Base-by-base conservation (phyloP, 352 stramenopile species). In the Pythium scleroteichum region DNA sequence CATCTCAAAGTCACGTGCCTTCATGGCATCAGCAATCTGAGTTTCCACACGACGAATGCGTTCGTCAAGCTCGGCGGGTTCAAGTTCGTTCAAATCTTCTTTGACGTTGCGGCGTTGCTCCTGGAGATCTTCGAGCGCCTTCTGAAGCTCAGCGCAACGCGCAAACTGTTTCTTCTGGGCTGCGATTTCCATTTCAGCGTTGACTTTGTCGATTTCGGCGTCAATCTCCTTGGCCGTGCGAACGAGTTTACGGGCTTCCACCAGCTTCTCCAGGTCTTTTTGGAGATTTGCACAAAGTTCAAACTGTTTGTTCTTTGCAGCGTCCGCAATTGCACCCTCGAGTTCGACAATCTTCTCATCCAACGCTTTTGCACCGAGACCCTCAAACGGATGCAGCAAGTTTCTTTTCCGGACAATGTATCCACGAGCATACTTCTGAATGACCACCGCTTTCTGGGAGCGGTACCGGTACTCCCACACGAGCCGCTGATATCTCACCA, bases 221-320 rank as follows among this genome's bases (percentile, higher is more conserved):
- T 96, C 87, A 35, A 96, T 78, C 53, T 96, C 86, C 57, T 96
- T 95, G 0, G 83, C 79, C 0, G 86, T 96, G n/a, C 86, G 85
- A 8, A 95, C 84, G 49, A 86, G 87, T 63, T 92, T 92, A 17
- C 85, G 82, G 8, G 83, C 86, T 17, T 94, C 84, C 0, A 95
- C 76, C 27, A 93, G 73, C 44, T 82, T 84, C 40, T 95, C 85
- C 3, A 95, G 63, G 16, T 96, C 86, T 17, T 92, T 85, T 56
- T 95, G 87, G 35, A 96, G 63, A 26, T 87, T 88, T 0, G 85
- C 78, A 39, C 86, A 96, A 52, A 84, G 53, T 27, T 95, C 85
- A 66, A 96, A 96, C 59, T 96, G 79, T 56, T 94, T 95, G 68
- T 80, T 87, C 19, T 75, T 66, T 0, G 84, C 86, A 20, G 87